These are phyloP conservation scores for Zygosaccharomyces gambellarensis DNA, from an alignment of 805 yeast species.

Conservation along the genomic window DNA sequence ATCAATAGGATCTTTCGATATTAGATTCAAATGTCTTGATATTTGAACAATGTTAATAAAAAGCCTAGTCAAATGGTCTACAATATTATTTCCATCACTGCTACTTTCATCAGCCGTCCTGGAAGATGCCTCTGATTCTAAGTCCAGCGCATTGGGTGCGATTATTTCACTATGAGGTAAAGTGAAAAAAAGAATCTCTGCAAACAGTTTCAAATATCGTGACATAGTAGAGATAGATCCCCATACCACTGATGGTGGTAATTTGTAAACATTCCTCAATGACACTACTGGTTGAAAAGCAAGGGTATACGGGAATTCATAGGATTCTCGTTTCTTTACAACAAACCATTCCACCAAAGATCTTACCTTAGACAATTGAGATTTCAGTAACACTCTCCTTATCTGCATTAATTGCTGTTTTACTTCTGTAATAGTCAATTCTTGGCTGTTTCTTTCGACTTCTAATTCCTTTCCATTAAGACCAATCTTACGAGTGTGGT, in stretches of 20 bases:
- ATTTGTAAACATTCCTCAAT: constrained; percentile 17
- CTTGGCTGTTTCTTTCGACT: background rate
- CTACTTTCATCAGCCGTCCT: constrained; percentile 2
- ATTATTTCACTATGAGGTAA: constrained; percentile 14
- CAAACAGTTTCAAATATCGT: constrained; percentile 17
- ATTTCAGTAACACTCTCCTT: constrained; percentile 11
- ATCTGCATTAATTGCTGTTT: constrained; percentile 14
- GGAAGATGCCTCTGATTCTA: constrained; percentile 1
- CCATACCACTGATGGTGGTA: constrained; percentile 20
- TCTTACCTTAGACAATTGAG: constrained; percentile 12
- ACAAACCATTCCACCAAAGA: constrained; percentile 22
- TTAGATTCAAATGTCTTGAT: constrained; percentile 13
- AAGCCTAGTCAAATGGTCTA: constrained; percentile 17
- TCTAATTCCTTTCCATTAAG: background rate
- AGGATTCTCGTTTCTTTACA: constrained; percentile 20
- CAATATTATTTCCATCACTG: constrained; percentile 8
- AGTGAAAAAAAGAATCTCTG: constrained; percentile 13
- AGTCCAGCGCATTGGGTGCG: constrained; percentile 5
- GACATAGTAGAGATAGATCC: constrained; percentile 22
- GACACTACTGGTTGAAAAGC: constrained; percentile 28
- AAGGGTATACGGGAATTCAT: constrained; percentile 24
- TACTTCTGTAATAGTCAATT: constrained; percentile 3
- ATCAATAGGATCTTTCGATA: constrained; percentile 19
- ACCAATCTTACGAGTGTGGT: background rate
- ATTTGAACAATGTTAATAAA: constrained; percentile 17